These are phyloP conservation scores for Stylonectria norvegica DNA, from an alignment of 2,329 filamentous ascomycete species.

Conservation along the genomic window DNA sequence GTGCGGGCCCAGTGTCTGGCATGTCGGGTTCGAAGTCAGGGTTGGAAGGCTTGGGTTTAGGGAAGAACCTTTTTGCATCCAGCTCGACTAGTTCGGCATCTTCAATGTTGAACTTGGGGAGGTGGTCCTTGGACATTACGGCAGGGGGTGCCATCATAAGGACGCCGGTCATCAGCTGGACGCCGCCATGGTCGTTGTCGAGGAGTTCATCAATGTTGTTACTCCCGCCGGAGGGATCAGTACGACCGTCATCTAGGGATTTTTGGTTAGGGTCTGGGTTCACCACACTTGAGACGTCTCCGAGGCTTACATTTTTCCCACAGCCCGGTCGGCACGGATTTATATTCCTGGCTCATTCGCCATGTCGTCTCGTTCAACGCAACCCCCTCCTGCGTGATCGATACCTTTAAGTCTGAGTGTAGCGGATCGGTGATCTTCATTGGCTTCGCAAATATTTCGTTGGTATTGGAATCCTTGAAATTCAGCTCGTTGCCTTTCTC, in stretches of 20 bases:
- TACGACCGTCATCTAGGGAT: slow-evolving; percentile 1
- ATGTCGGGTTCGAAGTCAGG: neutral
- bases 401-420: neutral
- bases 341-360: slow-evolving; percentile 1
- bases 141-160: slow-evolving; percentile 2
- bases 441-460: neutral
- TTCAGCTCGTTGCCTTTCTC: neutral
- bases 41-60: neutral
- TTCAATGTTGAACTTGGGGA: neutral
- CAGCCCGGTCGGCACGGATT: slow-evolving; percentile 2
- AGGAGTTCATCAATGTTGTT: slow-evolving; percentile 9
- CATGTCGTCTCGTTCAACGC: neutral
- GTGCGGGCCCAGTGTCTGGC: neutral
- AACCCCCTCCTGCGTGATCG: slow-evolving; percentile 3
- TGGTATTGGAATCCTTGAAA: neutral
- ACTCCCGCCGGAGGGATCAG: slow-evolving; percentile 1
- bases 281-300: neutral
- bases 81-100: neutral
- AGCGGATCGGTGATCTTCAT: neutral
- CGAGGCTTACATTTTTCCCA: slow-evolving; percentile 9
- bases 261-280: no score
- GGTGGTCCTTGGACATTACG: neutral
- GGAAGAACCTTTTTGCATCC: neutral
- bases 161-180: slow-evolving; percentile 6
- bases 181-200: neutral